Evolutionary conservation across 2,329 filamentous ascomycete species (phyloP).

Genomic region (Colletotrichum camelliae): DNA sequence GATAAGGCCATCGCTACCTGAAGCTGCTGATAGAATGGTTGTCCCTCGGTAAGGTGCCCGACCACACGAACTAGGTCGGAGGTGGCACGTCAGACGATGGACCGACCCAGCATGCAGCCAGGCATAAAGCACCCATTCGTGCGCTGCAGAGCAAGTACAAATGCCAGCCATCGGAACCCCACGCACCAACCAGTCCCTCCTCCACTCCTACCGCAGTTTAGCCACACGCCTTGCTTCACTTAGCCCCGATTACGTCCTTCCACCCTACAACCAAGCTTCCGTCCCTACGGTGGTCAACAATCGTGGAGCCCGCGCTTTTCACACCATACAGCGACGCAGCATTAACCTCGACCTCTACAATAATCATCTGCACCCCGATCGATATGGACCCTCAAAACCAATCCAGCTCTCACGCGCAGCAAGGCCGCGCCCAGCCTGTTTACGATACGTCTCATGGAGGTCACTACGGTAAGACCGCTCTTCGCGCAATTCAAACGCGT

Average conservation of each 20-base stretch:
- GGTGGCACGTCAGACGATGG: not conserved
- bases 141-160: not conserved
- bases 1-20: not conserved
- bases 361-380: slow-evolving; percentile 9
- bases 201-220: not conserved
- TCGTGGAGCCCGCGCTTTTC: not conserved
- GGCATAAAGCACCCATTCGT: not conserved
- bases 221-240: not conserved
- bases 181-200: not conserved
- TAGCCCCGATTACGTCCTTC: not conserved
- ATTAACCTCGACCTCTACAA: not conserved
- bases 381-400: slow-evolving; percentile 44
- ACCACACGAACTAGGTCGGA: not conserved
- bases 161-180: not conserved
- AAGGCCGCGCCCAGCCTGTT: slow-evolving; percentile 65
- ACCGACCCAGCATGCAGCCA: not conserved
- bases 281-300: not conserved
- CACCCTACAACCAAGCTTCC: not conserved
- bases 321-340: not conserved
- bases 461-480: slow-evolving; percentile 70
- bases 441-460: slow-evolving; percentile 78
- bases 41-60: not conserved
- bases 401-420: slow-evolving; percentile 41
- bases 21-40: not conserved
- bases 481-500: slow-evolving; percentile 10